Evolutionary conservation across 768 basidiomycete genomes (phyloP), one percentile per base, ranked within the genome.

Genomic region (Pisolithus albus): DNA sequence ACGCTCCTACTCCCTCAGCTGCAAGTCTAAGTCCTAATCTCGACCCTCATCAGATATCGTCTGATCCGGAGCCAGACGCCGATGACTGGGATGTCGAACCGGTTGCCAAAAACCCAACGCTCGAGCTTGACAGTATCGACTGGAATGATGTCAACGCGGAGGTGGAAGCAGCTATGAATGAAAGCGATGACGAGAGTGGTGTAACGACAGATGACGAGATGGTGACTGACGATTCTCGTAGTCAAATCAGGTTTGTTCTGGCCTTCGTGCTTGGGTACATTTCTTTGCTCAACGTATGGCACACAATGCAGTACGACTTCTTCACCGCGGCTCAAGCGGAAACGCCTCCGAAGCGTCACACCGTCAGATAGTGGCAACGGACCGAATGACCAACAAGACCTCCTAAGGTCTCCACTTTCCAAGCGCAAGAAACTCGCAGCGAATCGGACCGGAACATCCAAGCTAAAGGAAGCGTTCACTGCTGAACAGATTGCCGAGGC

Each of bases 61-160:
- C 82, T 49, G 83, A 83, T 63, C 75, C 77, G 51, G 86, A 86
- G 58, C 77, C 81, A 46, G 87, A 82, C 53, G 75, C 72, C 50
- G 82, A 86, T 61, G 85, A 84, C 59, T 84, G 81, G 81, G 83
- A 84, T 53, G 72, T 74, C 56, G 73, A 69, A 47, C 67, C 64
- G 26, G 52, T 69, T 44, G 68, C 68, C 24, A 66, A 60, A 15
- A 70, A 62, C 36, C 21, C 59, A 18, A 55, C 52, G 15, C 67
- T 85, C 44, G 78, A 79, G 63, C 71, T 84, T 52, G 75, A 70
- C 52, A 81, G 81, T 43, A 82, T 90, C 51, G 77, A 91, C 64
- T 92, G 90, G 86, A 80, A 83, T 58, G 84, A 83, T 58, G 84
- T 90, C 58, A 88, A 89, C 62, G 81, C 86, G 53, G 93, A 94